Evolutionary conservation across 176 grass and related monocot genomes (phyloP).

Genomic region (Typha latifolia): DNA sequence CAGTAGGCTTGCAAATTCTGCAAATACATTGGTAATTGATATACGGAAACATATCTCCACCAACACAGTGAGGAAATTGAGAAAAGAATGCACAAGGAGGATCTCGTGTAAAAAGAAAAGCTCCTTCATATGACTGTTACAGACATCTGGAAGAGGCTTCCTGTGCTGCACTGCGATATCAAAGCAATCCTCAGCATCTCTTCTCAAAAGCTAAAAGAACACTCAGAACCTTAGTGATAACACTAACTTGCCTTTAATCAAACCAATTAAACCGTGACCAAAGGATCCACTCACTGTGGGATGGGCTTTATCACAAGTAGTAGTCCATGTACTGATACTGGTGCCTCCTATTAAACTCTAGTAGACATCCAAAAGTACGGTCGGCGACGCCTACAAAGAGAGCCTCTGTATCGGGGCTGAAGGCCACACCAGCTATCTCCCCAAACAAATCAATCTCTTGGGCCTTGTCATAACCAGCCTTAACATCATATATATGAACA

Average conservation of each 20-base stretch:
- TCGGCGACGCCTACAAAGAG: slow-evolving; percentile 89
- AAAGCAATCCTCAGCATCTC: not conserved
- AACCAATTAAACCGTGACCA: no score
- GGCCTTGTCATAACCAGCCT: slow-evolving; percentile 52
- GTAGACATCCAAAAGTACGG: slow-evolving; percentile 83
- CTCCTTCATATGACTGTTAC: not conserved
- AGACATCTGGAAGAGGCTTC: not conserved
- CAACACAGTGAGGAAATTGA: not conserved
- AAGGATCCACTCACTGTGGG: not conserved
- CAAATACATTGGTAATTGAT: no score
- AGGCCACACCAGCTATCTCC: slow-evolving; percentile 76
- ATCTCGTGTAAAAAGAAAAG: not conserved
- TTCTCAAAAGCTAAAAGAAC: not conserved
- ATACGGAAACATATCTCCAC: no score
- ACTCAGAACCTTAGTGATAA: no score
- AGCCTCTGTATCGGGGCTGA: slow-evolving; percentile 68
- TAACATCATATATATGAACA: slow-evolving; percentile 70
- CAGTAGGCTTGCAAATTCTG: no score
- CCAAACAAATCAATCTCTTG: slow-evolving; percentile 98
- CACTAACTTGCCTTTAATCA: no score
- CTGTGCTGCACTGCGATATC: not conserved
- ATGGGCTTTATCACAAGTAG: not conserved
- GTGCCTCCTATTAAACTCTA: slow-evolving; percentile 41
- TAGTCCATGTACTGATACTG: slow-evolving; percentile 1
- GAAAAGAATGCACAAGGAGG: not conserved